phyloP scores from a whole-genome alignment of 2,329 filamentous ascomycete species.

The Cercospora sp. region DNA sequence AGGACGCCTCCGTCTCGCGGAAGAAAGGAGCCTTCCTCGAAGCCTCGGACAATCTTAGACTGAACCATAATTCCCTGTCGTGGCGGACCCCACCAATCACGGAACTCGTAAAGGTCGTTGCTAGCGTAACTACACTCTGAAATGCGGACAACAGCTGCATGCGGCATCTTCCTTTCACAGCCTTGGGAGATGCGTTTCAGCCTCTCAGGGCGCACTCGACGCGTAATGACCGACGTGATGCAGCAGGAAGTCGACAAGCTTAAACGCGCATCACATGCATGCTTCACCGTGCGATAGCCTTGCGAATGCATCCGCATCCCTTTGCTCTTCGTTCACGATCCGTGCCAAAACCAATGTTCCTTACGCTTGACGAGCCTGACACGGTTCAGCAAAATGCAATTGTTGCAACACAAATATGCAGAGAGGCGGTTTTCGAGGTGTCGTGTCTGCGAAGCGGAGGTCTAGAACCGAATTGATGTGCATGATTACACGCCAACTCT shows the following conservation, averaged over 20 bases:
- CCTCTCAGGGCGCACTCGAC: neutral
- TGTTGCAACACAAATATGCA: neutral
- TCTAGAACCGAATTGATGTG: constrained; percentile 3
- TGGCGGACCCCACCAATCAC: neutral
- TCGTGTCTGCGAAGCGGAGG: neutral
- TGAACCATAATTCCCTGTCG: neutral
- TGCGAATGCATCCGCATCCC: neutral
- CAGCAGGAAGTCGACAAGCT: neutral
- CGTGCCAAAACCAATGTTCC: neutral
- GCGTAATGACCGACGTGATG: neutral
- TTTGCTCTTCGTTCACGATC: neutral
- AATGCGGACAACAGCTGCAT: neutral
- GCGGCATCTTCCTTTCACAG: neutral
- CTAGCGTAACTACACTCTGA: neutral
- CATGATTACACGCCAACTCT: constrained; percentile 8
- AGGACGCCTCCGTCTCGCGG: neutral
- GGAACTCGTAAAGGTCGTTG: neutral
- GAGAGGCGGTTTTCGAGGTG: neutral
- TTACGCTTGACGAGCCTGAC: neutral
- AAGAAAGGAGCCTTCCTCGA: neutral
- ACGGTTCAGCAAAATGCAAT: no score
- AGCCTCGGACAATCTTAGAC: neutral
- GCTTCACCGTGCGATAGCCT: neutral
- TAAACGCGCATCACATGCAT: neutral
- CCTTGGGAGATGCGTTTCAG: neutral